Base-by-base conservation (phyloP, 306 rosid genomes). In the Cyclanthera cordifolia region DNA sequence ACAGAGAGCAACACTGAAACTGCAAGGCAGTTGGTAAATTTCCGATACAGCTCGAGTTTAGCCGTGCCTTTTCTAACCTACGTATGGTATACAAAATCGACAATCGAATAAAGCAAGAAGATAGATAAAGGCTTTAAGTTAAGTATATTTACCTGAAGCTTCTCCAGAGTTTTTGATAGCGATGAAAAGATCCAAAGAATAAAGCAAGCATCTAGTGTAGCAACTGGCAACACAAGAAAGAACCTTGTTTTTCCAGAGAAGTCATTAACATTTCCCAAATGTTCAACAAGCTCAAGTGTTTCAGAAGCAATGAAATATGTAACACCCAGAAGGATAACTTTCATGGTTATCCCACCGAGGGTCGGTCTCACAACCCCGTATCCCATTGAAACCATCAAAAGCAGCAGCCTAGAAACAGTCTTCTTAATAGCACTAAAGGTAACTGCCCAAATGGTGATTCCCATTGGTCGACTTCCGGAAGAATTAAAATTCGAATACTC, bases 111-210 rank as follows among this genome's bases (percentile, higher is more conserved):
- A 37, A 55, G 3, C 34, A 55, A 55, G 60, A 54, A 11, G 61
- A 73, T 69, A 72, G 67, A 75, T 52, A 47, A 43, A 69, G 49
- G 8, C 74, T 72, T 32, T 30, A 52, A 21, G 16, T 53, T 53
- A 79, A 15, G 16, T 47, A 71, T 57, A 24, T 19, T 78, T 80
- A 83, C 96, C 88, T 88, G 96, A 71, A 91, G 91, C 75, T 91
- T 91, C 87, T 91, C 97, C 73, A 91, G 73, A 50, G 97, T 91
- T 75, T 80, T 86, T 51, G 96, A 85, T 41, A 91, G 79, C 9
- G 97, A 88, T 2, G 97, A 86, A 79, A 91, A 91, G 78, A 91
- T 91, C 97, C 96, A 86, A 0, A 91, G 82, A 70, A 91, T 88
- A 71, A 91, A 86, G 78, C 86, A 83, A 6, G 97, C 79, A 79